Base-by-base conservation (phyloP, 306 rosid species). In the Benincasa hispida region DNA sequence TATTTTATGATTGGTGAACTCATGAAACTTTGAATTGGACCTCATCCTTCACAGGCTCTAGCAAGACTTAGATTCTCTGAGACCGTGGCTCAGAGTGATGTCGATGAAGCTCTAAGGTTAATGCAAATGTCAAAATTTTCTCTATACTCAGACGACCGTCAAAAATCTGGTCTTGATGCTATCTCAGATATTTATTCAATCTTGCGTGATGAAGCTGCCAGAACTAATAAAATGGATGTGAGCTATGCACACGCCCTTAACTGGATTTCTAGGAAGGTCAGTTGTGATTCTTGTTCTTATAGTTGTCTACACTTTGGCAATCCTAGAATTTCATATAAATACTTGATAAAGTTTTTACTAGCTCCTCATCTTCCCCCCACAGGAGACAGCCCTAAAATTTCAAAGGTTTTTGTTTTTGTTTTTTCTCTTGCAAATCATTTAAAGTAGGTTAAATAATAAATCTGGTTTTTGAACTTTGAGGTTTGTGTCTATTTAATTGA, bases 41-140 rank as follows among this genome's bases (percentile, higher is more conserved):
- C 41, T 72, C 57, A 65, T 85, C 72, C 72, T 77, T 41, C 37
- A 76, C 88, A 92, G 98, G 97, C 98, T 37, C 85, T 95, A 75
- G 99, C 97, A 65, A 92, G 99, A 82, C 98, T 95, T 57, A 88
- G 99, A 47, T 90, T 92, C 77, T 86, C 98, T 72, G 93, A 86
- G 76, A 85, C 89, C 10, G 92, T 95, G 80, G 99, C 93, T 83
- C 99, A 94, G 84, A 91, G 97, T 82, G 99, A 94, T 5, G 99
- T 94, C 79, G 99, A 94, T 10, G 99, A 95, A 82, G 96, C 98
- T 35, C 85, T 95, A 78, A 86, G 99, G 81, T 83, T 95, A 83
- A 95, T 95, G 99, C 98, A 95, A 84, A 92, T 95, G 99, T 95
- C 98, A 4, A 92, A 95, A 80, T 95, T 95, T 84, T 95, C 99